Percentiles rank a stretch among this genome's conserved stretches.
phyloP scores from a whole-genome alignment of 2,329 filamentous ascomycete species.

The Penicillium sp. region DNA sequence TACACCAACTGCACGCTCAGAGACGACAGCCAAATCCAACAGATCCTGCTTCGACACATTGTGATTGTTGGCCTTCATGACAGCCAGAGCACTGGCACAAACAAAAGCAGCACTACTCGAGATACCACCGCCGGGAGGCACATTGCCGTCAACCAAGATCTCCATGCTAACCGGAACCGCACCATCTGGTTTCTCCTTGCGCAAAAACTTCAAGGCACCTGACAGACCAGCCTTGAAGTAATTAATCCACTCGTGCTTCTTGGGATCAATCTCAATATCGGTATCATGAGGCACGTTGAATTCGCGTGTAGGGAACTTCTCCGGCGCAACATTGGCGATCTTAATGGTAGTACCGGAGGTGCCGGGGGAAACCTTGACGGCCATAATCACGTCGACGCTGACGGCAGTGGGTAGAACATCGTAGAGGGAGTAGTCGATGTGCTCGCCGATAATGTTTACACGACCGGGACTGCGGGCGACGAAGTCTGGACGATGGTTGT shows the following conservation, averaged over 20 bases:
- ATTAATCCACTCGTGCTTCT: constrained; percentile 90
- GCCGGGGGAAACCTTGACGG: constrained; percentile 58
- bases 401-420: constrained; percentile 95
- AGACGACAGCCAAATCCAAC: constrained; percentile 89
- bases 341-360: constrained; percentile 63
- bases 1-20: constrained; percentile 89
- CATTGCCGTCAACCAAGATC: constrained; percentile 84
- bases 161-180: constrained; percentile 73
- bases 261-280: constrained; percentile 77
- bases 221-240: constrained; percentile 93
- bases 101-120: constrained; percentile 94
- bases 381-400: constrained; percentile 84
- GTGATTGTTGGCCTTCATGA: constrained; percentile 82
- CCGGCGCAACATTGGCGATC: constrained; percentile 74
- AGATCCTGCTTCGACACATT: constrained; percentile 86
- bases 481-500: constrained; percentile 72
- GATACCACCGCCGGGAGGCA: constrained; percentile 87
- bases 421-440: constrained; percentile 98
- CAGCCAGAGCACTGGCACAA: constrained; percentile 82
- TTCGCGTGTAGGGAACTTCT: constrained; percentile 72
- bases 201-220: constrained; percentile 76
- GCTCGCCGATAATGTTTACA: constrained; percentile 98
- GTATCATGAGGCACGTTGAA: constrained; percentile 67
- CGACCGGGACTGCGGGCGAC: constrained; percentile 87
- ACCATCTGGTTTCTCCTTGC: constrained; percentile 61